Conservation (phyloP, 78 protist genomes). For the Trichosphaerium sp. region DNA sequence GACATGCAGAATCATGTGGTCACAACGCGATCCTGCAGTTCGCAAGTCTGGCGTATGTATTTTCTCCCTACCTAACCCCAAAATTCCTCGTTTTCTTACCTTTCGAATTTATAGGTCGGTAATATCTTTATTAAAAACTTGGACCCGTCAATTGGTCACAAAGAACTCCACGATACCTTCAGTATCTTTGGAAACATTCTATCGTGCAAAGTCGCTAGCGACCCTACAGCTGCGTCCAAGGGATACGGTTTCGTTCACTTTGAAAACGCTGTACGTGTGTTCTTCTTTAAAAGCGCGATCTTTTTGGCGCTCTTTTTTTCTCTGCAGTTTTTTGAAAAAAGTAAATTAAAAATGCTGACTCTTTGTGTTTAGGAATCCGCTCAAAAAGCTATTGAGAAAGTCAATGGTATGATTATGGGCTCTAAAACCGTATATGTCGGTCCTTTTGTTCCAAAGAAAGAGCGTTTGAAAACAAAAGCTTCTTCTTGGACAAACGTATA, state of each 20-base stretch:
- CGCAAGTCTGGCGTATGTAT: slow-evolving; percentile 82
- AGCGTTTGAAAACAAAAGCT: slow-evolving; percentile 53
- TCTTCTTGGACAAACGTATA: slow-evolving; percentile 92
- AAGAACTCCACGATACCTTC: slow-evolving; percentile 86
- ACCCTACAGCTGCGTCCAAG: slow-evolving; percentile 43
- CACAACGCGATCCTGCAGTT: slow-evolving; percentile 88
- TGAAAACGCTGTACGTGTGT: slow-evolving; percentile 39
- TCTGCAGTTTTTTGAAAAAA: not conserved
- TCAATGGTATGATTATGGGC: slow-evolving; percentile 81
- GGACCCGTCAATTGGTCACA: slow-evolving; percentile 71
- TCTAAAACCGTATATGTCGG: slow-evolving; percentile 78
- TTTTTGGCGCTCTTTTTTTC: not conserved
- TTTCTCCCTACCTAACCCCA: no score
- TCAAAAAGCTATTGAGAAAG: slow-evolving; percentile 68
- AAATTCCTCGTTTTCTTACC: no score
- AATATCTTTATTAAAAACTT: slow-evolving; percentile 96
- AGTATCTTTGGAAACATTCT: slow-evolving; percentile 64
- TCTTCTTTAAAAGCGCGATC: not conserved
- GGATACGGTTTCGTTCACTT: slow-evolving; percentile 96
- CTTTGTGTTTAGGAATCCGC: slow-evolving; percentile 62
- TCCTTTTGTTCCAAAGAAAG: slow-evolving; percentile 63
- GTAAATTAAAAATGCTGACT: not conserved
- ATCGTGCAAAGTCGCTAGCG: slow-evolving; percentile 68
- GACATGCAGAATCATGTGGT: slow-evolving; percentile 96
- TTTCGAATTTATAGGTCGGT: no score